Evolutionary conservation across 2,329 filamentous ascomycete genomes (phyloP).

Genomic region (Colletotrichum spaethianum): DNA sequence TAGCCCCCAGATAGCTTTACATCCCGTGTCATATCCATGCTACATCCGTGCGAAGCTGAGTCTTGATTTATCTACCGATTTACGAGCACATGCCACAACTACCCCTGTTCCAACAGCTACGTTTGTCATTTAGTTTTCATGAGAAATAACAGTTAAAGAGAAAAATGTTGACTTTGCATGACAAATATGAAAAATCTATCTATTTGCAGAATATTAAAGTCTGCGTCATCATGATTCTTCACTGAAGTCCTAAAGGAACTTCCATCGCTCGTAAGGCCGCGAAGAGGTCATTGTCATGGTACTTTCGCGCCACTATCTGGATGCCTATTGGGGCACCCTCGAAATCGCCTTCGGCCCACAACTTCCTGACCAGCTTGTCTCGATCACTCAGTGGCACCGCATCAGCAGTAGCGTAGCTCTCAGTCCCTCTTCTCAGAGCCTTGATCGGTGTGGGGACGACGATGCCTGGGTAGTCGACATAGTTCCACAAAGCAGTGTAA

Average conservation of each 20-base stretch:
- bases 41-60: too few relatives aligned
- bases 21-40: too few relatives aligned
- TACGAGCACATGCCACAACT: too few relatives aligned
- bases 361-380: slow-evolving; percentile 47
- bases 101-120: too few relatives aligned
- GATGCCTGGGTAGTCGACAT: slow-evolving; percentile 54
- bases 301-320: slow-evolving; percentile 52
- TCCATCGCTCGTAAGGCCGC: slow-evolving; percentile 43
- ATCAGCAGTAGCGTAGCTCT: slow-evolving; percentile 43
- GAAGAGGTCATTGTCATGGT: slow-evolving; percentile 54
- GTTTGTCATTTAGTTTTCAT: too few relatives aligned
- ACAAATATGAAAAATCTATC: too few relatives aligned
- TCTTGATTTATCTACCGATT: too few relatives aligned
- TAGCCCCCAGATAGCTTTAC: too few relatives aligned
- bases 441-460: slow-evolving; percentile 53
- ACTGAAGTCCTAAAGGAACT: not conserved
- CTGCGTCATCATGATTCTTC: not conserved
- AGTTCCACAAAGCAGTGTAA: slow-evolving; percentile 55
- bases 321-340: slow-evolving; percentile 55
- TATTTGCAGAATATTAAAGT: too few relatives aligned
- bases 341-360: slow-evolving; percentile 52
- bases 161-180: not conserved
- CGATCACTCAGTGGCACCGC: slow-evolving; percentile 49
- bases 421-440: slow-evolving; percentile 45
- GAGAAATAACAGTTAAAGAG: too few relatives aligned